phyloP scores from a whole-genome alignment of 306 rosid genomes.

The Albizia julibrissin region DNA sequence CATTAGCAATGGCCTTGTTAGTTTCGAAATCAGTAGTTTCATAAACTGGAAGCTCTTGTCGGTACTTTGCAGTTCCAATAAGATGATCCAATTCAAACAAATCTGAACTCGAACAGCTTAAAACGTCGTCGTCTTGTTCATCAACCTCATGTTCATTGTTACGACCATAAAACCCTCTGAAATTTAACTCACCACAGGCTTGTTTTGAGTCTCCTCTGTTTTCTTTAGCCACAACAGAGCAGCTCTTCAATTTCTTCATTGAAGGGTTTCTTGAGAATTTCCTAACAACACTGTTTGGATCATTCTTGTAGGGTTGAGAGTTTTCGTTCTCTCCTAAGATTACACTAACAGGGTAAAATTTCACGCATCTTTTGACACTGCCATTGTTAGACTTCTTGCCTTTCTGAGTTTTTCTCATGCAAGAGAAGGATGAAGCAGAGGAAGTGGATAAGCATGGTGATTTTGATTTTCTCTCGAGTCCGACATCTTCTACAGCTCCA shows the following conservation, averaged over 20 bases:
- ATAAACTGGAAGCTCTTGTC: constrained; percentile 80
- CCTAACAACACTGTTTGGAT: constrained; percentile 39
- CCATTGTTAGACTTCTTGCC: constrained; percentile 40
- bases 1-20: constrained; percentile 73
- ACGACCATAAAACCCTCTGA: constrained; percentile 28
- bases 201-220: not conserved
- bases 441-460: constrained; percentile 41
- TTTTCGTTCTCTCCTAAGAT: constrained; percentile 53
- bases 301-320: constrained; percentile 40
- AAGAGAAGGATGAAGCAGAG: constrained; percentile 51
- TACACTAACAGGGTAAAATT: constrained; percentile 60
- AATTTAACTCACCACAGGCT: constrained; percentile 20
- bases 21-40: constrained; percentile 73
- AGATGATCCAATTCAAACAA: constrained; percentile 75
- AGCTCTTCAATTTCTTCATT: constrained; percentile 31
- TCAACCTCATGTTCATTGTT: constrained; percentile 35
- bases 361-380: constrained; percentile 47
- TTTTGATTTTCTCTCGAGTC: constrained; percentile 40
- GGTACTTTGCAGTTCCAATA: constrained; percentile 65
- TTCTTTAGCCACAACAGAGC: constrained; percentile 20
- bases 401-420: constrained; percentile 56
- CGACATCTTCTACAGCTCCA: constrained; percentile 71
- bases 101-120: constrained; percentile 75
- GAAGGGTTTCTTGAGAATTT: constrained; percentile 32
- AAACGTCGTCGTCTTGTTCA: constrained; percentile 49